Conservation (phyloP, 2,329 filamentous ascomycete species). For the Daldinia sp. region DNA sequence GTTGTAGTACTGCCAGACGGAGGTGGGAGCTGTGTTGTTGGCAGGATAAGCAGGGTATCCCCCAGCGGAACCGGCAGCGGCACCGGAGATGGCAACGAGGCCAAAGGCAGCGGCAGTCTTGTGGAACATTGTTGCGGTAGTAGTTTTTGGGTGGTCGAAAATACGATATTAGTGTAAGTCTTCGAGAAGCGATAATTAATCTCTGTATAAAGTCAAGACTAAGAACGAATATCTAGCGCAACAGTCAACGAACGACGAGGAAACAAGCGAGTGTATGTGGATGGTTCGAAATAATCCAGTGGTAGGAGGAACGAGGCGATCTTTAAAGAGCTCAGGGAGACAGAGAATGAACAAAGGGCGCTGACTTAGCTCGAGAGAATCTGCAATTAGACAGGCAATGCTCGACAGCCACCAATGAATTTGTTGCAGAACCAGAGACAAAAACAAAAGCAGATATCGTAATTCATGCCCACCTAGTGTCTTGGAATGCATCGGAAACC, state of each 20-base stretch:
- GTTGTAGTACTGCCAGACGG: conserved; percentile 43
- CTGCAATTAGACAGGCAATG: conserved; percentile 47
- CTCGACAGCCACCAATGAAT: conserved; percentile 37
- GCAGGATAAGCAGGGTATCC: conserved; percentile 1
- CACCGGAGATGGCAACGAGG: conserved; percentile 41
- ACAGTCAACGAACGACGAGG: conserved; percentile 35
- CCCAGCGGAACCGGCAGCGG: conserved; percentile 19
- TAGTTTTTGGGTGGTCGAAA: neutral
- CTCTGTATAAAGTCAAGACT: conserved; percentile 1
- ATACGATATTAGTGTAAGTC: neutral
- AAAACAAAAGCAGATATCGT: conserved; percentile 39
- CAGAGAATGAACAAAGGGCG: conserved; percentile 19
- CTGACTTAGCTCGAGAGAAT: conserved; percentile 38
- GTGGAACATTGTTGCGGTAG: conserved; percentile 43
- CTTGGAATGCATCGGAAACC: conserved; percentile 39
- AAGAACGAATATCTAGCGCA: conserved; percentile 23
- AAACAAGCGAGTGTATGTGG: conserved; percentile 12
- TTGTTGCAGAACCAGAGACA: conserved; percentile 22
- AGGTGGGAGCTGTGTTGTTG: conserved; percentile 17
- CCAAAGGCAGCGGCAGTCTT: conserved; percentile 40
- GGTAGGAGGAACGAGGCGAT: conserved; percentile 11
- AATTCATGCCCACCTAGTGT: conserved; percentile 38
- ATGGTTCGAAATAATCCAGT: neutral
- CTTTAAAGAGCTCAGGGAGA: conserved; percentile 36
- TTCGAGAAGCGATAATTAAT: neutral